Conservation (phyloP, 805 yeast species). For the Sporopachydermia lactativora region DNA sequence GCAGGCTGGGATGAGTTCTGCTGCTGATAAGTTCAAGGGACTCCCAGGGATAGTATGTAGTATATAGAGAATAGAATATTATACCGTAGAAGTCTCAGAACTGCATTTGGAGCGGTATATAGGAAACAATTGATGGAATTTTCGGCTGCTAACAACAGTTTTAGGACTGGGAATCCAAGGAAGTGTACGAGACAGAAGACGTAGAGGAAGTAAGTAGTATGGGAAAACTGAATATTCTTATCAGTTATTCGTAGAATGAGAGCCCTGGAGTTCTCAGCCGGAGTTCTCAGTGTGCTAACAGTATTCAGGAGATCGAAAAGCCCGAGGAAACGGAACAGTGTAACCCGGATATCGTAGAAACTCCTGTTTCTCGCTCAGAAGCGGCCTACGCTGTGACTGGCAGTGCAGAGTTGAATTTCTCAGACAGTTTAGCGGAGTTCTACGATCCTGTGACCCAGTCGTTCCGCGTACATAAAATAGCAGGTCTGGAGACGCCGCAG, state of each 20-base stretch:
- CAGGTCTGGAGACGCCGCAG: neutral
- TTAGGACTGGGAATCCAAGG: slow-evolving; percentile 18
- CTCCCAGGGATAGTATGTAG: neutral
- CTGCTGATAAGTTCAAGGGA: neutral
- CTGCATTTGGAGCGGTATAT: neutral
- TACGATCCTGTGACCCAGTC: neutral
- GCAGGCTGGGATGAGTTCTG: neutral
- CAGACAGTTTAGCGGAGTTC: slow-evolving; percentile 7
- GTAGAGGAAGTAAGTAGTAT: slow-evolving; percentile 22
- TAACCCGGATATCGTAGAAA: neutral
- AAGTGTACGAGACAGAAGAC: slow-evolving; percentile 34
- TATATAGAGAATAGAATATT: neutral
- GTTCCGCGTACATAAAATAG: neutral
- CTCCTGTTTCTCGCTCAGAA: neutral
- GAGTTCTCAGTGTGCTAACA: neutral
- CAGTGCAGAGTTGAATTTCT: neutral
- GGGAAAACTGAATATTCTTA: too few relatives aligned
- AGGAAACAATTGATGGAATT: neutral
- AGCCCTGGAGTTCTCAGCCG: neutral
- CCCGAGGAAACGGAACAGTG: neutral
- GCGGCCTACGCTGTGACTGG: neutral
- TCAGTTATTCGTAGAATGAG: too few relatives aligned
- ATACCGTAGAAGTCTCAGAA: too few relatives aligned
- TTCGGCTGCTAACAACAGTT: neutral
- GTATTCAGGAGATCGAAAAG: neutral